These are phyloP conservation scores for Borovskyia barvae DNA, from an alignment of 208 protist species.

Conservation along the genomic window DNA sequence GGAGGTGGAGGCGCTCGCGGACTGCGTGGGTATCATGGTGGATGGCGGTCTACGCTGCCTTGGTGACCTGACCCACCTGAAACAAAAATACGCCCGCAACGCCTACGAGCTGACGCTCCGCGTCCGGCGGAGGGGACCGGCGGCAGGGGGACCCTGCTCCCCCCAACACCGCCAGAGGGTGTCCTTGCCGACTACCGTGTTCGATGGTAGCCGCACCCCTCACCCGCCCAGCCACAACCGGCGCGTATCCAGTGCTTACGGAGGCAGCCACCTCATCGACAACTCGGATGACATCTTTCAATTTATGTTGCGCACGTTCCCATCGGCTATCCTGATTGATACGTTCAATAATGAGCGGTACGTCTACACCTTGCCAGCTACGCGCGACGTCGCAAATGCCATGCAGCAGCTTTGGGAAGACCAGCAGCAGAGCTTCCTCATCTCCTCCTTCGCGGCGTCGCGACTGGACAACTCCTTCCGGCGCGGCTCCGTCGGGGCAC, in stretches of 20 bases:
- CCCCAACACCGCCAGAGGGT: not conserved
- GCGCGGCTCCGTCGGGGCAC: not conserved
- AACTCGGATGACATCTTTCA: slow-evolving; percentile 20
- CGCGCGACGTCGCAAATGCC: slow-evolving; percentile 19
- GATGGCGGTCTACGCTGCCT: slow-evolving; percentile 84
- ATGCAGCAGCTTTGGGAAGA: slow-evolving; percentile 27
- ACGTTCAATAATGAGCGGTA: slow-evolving; percentile 40
- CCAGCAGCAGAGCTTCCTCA: slow-evolving; percentile 16
- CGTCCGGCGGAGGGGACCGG: no score
- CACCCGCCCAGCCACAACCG: not conserved
- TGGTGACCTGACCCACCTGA: slow-evolving; percentile 80
- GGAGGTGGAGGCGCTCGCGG: slow-evolving; percentile 85
- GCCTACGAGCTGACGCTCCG: slow-evolving; percentile 65
- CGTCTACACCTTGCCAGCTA: slow-evolving; percentile 35
- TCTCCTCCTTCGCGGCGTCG: not conserved
- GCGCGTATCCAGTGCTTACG: slow-evolving; percentile 20
- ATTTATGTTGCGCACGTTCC: slow-evolving; percentile 37
- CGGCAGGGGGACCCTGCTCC: no score
- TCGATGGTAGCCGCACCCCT: not conserved
- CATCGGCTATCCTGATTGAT: slow-evolving; percentile 35
- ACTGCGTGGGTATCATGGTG: slow-evolving; percentile 89
- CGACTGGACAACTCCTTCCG: not conserved
- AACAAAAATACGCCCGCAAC: slow-evolving; percentile 80
- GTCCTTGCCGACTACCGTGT: not conserved
- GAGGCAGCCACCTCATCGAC: slow-evolving; percentile 27